A percentile compares a stretch with the other conserved stretches of the same genome.
Conservation (phyloP, 2,329 filamentous ascomycete genomes). For the Periconia sp. region DNA sequence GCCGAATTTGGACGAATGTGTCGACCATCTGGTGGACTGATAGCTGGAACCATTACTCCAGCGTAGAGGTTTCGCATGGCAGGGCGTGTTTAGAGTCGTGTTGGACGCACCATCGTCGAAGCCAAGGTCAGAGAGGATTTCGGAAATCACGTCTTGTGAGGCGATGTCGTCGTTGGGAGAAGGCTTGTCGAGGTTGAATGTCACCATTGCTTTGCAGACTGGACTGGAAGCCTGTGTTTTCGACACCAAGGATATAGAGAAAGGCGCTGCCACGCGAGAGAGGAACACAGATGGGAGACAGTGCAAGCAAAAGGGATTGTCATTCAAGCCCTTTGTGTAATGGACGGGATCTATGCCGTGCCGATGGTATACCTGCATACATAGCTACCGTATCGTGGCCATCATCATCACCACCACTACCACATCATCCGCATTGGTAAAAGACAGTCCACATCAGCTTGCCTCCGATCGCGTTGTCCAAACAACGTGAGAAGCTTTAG, state of each 20-base stretch:
- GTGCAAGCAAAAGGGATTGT: not conserved
- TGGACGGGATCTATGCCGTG: not conserved
- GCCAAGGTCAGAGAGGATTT: conserved; percentile 20
- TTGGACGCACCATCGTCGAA: conserved; percentile 7
- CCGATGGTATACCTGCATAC: too few relatives aligned
- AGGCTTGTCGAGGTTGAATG: not conserved
- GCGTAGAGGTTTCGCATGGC: conserved; percentile 11
- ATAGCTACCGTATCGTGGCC: too few relatives aligned
- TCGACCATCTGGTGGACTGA: not conserved
- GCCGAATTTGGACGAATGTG: not conserved
- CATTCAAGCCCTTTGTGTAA: not conserved
- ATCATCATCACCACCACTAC: not conserved
- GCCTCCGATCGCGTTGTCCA: not conserved
- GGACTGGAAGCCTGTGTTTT: not conserved
- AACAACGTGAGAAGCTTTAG: not conserved
- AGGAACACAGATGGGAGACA: not conserved
- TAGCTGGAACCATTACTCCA: not conserved
- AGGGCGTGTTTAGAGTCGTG: conserved; percentile 13
- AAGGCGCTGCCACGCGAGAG: not conserved
- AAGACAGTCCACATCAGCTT: too few relatives aligned
- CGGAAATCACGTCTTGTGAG: conserved; percentile 12
- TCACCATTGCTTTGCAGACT: not conserved
- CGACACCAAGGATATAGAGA: not conserved
- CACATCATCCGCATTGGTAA: too few relatives aligned
- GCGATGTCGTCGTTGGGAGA: not conserved